Conservation (phyloP, 495 filamentous ascomycete species). For the Niebla homalea region DNA sequence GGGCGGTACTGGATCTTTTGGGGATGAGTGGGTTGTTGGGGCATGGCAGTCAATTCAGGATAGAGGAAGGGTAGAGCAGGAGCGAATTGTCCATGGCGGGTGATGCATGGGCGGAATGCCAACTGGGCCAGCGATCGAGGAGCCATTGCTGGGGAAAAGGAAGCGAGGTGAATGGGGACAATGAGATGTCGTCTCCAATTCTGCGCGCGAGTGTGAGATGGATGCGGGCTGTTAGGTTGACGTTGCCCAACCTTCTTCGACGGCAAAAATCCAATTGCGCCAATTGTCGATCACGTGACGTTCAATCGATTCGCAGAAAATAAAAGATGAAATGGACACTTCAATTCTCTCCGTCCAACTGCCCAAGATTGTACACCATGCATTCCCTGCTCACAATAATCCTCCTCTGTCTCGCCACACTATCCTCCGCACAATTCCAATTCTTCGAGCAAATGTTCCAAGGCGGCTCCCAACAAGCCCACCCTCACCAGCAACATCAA, state of each 20-base stretch:
- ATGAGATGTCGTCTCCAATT: too few species aligned
- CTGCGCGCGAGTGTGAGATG: too few species aligned
- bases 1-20: constrained; percentile 40
- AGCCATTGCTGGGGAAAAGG: too few species aligned
- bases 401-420: constrained; percentile 35
- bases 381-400: constrained; percentile 14
- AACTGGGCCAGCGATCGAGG: constrained; percentile 2
- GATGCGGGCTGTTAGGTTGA: too few species aligned
- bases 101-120: constrained; percentile 6
- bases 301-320: too few species aligned
- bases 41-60: constrained; percentile 20
- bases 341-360: background rate
- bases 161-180: too few species aligned
- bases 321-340: too few species aligned
- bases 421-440: constrained; percentile 59
- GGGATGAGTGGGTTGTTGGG: constrained; percentile 20
- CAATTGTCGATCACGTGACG: too few species aligned
- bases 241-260: too few species aligned
- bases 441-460: constrained; percentile 84
- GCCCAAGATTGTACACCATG: constrained; percentile 9
- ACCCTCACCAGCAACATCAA: constrained; percentile 49
- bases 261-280: too few species aligned
- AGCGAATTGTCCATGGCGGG: too few species aligned
- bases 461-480: constrained; percentile 37
- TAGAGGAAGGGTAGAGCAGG: constrained; percentile 12